A percentile compares a stretch with the other conserved stretches of the same genome.
phyloP scores from a whole-genome alignment of 2,329 filamentous ascomycete species.

The Aphanoascus verrucosus region DNA sequence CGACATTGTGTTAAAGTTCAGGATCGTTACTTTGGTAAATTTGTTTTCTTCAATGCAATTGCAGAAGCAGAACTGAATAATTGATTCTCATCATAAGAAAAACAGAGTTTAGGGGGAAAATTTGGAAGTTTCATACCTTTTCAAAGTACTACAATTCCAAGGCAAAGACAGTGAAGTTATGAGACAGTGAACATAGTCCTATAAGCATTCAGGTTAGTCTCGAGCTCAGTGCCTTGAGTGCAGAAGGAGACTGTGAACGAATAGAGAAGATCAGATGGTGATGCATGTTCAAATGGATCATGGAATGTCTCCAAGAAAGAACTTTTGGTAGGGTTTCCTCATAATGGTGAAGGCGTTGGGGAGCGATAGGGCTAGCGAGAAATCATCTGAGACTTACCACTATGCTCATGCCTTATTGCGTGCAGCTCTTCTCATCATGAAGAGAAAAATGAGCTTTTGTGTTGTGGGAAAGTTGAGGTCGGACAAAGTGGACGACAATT shows the following conservation, averaged over 20 bases:
- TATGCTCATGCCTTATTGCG: not conserved
- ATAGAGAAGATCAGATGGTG: conserved; percentile 44
- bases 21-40: conserved; percentile 44
- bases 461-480: not conserved
- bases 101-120: not conserved
- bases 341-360: conserved; percentile 23
- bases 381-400: not conserved
- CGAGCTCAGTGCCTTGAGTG: not conserved
- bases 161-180: not conserved
- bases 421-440: not conserved
- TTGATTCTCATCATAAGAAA: conserved; percentile 40
- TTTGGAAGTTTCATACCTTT: not conserved
- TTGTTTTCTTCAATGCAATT: conserved; percentile 47
- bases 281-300: conserved; percentile 52
- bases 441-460: not conserved
- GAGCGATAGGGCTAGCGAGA: not conserved
- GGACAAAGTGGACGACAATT: not conserved
- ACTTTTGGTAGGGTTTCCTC: conserved; percentile 45
- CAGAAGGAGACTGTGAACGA: conserved; percentile 14
- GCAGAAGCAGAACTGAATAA: conserved; percentile 54
- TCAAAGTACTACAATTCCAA: not conserved
- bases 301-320: conserved; percentile 44
- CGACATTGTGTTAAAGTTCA: conserved; percentile 24
- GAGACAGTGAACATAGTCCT: not conserved
- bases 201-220: not conserved